A percentile compares a stretch with the other conserved stretches of the same genome.
These are phyloP conservation scores for Strobilomyces echinocephalus DNA, from an alignment of 768 basidiomycete genomes.

Conservation along the genomic window DNA sequence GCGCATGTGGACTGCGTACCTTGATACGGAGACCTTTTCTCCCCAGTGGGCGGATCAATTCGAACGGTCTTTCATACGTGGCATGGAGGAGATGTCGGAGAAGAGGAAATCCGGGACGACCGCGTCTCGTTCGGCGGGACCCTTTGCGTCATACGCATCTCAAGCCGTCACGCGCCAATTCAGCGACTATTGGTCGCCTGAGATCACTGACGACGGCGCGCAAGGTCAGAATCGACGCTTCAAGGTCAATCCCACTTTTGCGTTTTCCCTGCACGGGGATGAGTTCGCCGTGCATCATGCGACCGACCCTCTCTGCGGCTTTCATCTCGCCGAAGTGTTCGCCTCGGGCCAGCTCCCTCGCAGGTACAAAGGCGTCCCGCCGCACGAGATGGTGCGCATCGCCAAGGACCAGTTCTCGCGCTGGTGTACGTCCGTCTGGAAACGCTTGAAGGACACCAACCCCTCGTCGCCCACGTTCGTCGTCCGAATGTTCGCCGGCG, in stretches of 20 bases:
- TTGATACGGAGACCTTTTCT: constrained; percentile 5
- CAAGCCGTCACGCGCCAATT: constrained; percentile 13
- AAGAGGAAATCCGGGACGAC: background rate
- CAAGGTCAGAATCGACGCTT: background rate
- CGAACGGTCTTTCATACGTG: constrained; percentile 5
- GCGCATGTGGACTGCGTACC: constrained; percentile 20
- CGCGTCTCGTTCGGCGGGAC: constrained; percentile 27
- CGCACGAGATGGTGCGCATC: constrained; percentile 8
- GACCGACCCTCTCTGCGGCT: constrained; percentile 26
- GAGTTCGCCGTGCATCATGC: constrained; percentile 27
- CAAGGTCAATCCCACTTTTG: constrained; percentile 27
- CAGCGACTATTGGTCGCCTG: constrained; percentile 21
- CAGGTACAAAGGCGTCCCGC: background rate
- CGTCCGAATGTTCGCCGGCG: constrained; percentile 29
- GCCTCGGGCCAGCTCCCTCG: constrained; percentile 7
- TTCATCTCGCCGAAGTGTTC: constrained; percentile 28
- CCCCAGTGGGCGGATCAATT: constrained; percentile 8
- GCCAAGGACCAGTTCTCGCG: constrained; percentile 23
- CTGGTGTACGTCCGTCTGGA: constrained; percentile 21
- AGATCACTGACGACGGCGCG: constrained; percentile 9
- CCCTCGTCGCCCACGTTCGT: constrained; percentile 14
- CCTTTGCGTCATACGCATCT: constrained; percentile 4
- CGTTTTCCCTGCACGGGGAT: constrained; percentile 24
- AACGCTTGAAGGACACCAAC: constrained; percentile 10
- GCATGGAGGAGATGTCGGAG: constrained; percentile 5